Evolutionary conservation across 2,329 filamentous ascomycete species (phyloP).

Genomic region (Neopestalotiopsis sp.): DNA sequence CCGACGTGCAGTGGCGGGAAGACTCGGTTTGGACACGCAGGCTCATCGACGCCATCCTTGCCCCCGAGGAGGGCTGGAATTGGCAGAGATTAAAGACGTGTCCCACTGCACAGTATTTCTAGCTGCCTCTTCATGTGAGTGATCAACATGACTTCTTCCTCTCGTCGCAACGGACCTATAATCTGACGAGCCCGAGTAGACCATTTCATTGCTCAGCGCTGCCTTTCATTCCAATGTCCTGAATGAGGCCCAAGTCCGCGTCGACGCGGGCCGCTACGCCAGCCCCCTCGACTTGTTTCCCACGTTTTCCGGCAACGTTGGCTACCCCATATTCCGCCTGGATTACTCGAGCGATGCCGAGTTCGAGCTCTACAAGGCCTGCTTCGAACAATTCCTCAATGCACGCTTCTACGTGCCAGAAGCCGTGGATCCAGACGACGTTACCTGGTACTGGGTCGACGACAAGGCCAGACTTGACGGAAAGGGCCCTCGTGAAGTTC

Average conservation of each 20-base stretch:
- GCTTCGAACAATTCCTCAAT: slow-evolving; percentile 1
- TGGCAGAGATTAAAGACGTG: slow-evolving; percentile 5
- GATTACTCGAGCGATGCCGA: slow-evolving; percentile 10
- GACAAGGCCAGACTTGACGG: slow-evolving; percentile 10
- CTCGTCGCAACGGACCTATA: background rate
- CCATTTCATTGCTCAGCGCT: slow-evolving; percentile 7
- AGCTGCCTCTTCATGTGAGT: slow-evolving; percentile 4
- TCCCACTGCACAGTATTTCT: slow-evolving; percentile 4
- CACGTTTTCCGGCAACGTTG: background rate
- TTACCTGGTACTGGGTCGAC: slow-evolving; percentile 12
- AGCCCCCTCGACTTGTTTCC: background rate
- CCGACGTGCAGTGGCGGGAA: background rate
- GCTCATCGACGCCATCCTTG: background rate
- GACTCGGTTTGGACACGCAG: background rate
- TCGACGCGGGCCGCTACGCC: background rate
- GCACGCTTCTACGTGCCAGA: slow-evolving; percentile 1
- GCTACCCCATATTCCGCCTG: slow-evolving; percentile 11
- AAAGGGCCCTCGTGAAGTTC: background rate
- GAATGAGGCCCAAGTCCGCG: background rate
- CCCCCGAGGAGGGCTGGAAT: slow-evolving; percentile 1
- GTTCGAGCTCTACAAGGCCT: slow-evolving; percentile 8
- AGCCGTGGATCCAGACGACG: background rate
- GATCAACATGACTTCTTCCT: background rate
- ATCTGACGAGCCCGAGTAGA: background rate
- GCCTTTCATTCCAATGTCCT: slow-evolving; percentile 1